Evolutionary conservation across 495 filamentous ascomycete genomes (phyloP).

Genomic region (Penicillium simplicissimum): DNA sequence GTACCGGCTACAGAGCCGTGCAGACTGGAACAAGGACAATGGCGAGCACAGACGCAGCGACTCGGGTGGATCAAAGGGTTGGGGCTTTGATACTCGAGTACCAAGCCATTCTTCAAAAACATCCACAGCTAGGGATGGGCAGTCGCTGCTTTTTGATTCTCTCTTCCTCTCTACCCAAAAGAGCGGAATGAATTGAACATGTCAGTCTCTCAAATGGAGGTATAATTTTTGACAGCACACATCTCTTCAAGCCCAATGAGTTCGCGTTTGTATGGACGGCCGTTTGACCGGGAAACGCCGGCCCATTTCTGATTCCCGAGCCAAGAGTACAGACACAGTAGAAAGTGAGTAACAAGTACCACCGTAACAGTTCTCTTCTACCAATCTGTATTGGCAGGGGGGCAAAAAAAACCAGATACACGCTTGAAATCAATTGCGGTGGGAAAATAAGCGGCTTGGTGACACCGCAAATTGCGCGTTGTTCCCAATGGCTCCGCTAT

Average conservation of each 20-base stretch:
- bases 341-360: not conserved
- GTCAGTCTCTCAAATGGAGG: not conserved
- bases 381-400: not conserved
- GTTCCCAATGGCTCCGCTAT: conserved; percentile 3
- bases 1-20: not conserved
- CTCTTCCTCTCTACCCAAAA: not conserved
- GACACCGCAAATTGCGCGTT: conserved; percentile 7
- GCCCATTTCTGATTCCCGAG: conserved; percentile 14
- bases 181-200: not conserved
- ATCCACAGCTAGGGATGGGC: not conserved
- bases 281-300: conserved; percentile 31
- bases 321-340: not conserved
- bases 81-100: not conserved
- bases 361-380: not conserved
- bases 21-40: not conserved
- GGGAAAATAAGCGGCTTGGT: not conserved
- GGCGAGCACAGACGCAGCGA: not conserved
- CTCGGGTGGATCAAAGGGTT: not conserved
- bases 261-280: conserved; percentile 18
- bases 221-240: conserved; percentile 18
- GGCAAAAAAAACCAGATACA: not conserved
- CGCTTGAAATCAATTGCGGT: not conserved
- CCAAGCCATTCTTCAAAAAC: not conserved
- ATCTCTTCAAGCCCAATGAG: conserved; percentile 8
- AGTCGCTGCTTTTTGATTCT: not conserved